Evolutionary conservation across 805 yeast species (phyloP).

Genomic region (Cyberlindnera euphorbiae): DNA sequence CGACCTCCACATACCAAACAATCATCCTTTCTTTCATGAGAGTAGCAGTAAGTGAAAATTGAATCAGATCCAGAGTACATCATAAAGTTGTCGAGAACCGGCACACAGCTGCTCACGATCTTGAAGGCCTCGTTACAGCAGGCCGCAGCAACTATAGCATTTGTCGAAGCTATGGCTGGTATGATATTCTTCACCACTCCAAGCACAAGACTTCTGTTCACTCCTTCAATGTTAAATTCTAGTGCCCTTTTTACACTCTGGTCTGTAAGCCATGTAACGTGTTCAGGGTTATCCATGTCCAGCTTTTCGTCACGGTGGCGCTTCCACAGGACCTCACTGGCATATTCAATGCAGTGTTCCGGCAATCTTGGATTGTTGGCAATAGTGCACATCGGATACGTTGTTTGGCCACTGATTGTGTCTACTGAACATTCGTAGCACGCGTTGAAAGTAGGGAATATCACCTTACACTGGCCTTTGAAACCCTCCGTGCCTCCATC

Average conservation of each 20-base stretch:
- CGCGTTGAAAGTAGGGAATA: conserved; percentile 78
- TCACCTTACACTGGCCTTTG: conserved; percentile 84
- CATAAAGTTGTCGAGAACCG: conserved; percentile 70
- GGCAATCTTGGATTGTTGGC: conserved; percentile 93
- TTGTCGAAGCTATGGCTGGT: conserved; percentile 92
- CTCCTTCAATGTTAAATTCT: conserved; percentile 61
- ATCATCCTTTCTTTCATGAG: conserved; percentile 50
- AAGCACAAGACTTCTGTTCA: conserved; percentile 63
- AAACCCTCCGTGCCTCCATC: conserved; percentile 98
- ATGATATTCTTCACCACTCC: conserved; percentile 91
- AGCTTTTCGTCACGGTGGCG: conserved; percentile 40
- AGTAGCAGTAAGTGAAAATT: conserved; percentile 67
- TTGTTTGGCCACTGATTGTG: conserved; percentile 54
- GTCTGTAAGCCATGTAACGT: conserved; percentile 58
- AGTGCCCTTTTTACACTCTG: conserved; percentile 55
- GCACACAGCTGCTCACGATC: conserved; percentile 64
- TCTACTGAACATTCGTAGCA: conserved; percentile 92
- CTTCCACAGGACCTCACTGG: conserved; percentile 73
- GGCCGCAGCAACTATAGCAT: conserved; percentile 85
- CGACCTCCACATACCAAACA: conserved; percentile 75
- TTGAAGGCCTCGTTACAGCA: conserved; percentile 86
- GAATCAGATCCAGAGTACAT: conserved; percentile 83
- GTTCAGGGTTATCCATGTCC: conserved; percentile 65
- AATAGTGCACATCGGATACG: conserved; percentile 89
- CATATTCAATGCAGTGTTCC: conserved; percentile 94